These are phyloP conservation scores for Primulina tabacum DNA, from an alignment of 257 asterid species.

Conservation along the genomic window DNA sequence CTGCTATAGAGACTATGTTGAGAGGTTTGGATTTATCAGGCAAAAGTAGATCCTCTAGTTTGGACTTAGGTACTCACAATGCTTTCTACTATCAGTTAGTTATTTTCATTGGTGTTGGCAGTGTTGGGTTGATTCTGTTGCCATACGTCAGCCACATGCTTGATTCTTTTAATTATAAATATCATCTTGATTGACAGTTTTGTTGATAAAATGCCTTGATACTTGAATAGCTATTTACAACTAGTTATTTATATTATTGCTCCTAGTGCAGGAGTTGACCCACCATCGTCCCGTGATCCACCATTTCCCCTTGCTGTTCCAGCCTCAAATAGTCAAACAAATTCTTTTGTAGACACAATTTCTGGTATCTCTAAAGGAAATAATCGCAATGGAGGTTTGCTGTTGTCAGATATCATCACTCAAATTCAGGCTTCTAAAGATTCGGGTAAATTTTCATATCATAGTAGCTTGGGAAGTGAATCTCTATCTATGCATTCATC, in stretches of 20 bases:
- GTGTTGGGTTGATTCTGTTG: constrained; percentile 15
- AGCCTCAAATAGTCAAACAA: constrained; percentile 70
- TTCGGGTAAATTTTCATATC: constrained; percentile 64
- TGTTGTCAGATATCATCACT: constrained; percentile 82
- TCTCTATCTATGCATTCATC: constrained; percentile 53
- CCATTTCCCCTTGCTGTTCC: constrained; percentile 98
- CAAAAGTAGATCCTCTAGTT: constrained; percentile 82
- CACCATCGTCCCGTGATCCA: constrained; percentile 99
- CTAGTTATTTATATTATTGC: constrained; percentile 53
- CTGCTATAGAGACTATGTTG: constrained; percentile 98
- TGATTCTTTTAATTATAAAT: not conserved
- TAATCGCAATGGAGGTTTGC: constrained; percentile 83
- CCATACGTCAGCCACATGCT: not conserved
- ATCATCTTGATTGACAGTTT: constrained; percentile 16
- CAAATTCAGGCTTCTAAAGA: constrained; percentile 96
- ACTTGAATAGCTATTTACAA: constrained; percentile 21
- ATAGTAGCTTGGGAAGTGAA: constrained; percentile 56
- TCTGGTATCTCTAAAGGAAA: constrained; percentile 66
- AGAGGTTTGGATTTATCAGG: constrained; percentile 72
- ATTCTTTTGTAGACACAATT: constrained; percentile 52
- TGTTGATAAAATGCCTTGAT: constrained; percentile 4
- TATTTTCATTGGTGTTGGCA: constrained; percentile 9
- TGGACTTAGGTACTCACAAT: constrained; percentile 85
- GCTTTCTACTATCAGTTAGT: not conserved
- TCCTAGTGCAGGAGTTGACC: constrained; percentile 99